phyloP scores from a whole-genome alignment of 768 basidiomycete genomes.

The Macrocybe gigantea region DNA sequence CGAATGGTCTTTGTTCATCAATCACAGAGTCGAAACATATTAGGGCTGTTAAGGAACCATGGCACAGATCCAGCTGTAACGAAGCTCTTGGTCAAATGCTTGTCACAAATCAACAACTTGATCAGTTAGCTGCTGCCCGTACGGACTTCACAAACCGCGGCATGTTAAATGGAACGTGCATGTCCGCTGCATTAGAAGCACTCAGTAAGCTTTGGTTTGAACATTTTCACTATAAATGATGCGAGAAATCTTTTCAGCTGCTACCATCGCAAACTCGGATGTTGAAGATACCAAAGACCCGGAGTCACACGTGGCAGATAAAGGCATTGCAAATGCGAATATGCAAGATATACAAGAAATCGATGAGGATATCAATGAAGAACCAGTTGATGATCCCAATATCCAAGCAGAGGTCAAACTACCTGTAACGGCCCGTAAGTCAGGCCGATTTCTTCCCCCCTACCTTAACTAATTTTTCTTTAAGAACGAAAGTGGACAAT shows the following conservation, averaged over 20 bases:
- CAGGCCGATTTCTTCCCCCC: neutral
- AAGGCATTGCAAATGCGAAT: neutral
- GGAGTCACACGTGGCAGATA: neutral
- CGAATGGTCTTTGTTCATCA: conserved; percentile 8
- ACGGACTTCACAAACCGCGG: conserved; percentile 12
- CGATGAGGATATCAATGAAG: neutral
- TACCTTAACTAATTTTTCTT: neutral
- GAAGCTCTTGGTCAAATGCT: conserved; percentile 26
- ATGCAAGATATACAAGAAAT: neutral
- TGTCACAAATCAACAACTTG: conserved; percentile 18
- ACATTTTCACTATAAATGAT: too few species aligned
- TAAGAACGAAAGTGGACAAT: neutral
- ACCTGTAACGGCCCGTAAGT: neutral
- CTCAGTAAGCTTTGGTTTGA: neutral
- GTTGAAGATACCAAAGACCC: too few species aligned
- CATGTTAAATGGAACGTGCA: conserved; percentile 12
- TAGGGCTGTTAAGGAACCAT: conserved; percentile 23
- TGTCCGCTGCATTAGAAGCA: neutral
- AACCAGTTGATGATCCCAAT: neutral
- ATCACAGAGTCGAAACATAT: conserved; percentile 11
- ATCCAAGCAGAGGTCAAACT: neutral
- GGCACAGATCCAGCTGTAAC: conserved; percentile 17
- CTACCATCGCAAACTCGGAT: too few species aligned
- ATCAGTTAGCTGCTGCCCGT: conserved; percentile 18
- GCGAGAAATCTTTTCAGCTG: too few species aligned